Conservation (phyloP, 2,329 filamentous ascomycete genomes). For the Achaetomium macrosporum region DNA sequence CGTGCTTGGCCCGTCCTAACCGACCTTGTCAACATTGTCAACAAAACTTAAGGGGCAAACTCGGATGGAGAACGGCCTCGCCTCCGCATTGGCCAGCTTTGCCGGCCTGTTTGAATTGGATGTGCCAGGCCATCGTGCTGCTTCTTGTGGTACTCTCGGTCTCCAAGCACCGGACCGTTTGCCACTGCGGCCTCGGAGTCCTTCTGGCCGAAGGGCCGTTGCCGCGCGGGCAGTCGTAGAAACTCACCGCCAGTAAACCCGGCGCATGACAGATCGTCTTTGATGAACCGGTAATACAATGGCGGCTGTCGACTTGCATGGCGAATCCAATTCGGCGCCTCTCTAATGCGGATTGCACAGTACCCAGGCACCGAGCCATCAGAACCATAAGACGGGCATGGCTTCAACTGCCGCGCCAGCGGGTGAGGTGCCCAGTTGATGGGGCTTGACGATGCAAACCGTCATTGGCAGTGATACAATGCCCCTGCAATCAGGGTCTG, state of each 20-base stretch:
- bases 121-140: neutral
- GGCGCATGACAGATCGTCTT: conserved; percentile 21
- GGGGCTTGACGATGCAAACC: neutral
- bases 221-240: too few relatives aligned
- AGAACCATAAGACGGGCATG: neutral
- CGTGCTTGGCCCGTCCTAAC: neutral
- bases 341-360: neutral
- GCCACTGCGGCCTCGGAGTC: neutral
- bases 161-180: neutral
- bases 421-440: neutral
- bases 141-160: neutral
- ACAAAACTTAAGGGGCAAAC: neutral
- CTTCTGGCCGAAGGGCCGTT: neutral
- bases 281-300: conserved; percentile 13
- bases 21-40: neutral
- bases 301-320: conserved; percentile 11
- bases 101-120: neutral
- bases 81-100: neutral
- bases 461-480: conserved; percentile 1
- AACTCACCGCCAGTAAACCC: neutral
- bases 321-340: neutral
- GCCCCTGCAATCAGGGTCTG: conserved; percentile 11
- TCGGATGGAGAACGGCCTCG: neutral
- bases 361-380: neutral
- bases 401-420: neutral